phyloP scores from a whole-genome alignment of 306 rosid genomes.

The Quercus alba region DNA sequence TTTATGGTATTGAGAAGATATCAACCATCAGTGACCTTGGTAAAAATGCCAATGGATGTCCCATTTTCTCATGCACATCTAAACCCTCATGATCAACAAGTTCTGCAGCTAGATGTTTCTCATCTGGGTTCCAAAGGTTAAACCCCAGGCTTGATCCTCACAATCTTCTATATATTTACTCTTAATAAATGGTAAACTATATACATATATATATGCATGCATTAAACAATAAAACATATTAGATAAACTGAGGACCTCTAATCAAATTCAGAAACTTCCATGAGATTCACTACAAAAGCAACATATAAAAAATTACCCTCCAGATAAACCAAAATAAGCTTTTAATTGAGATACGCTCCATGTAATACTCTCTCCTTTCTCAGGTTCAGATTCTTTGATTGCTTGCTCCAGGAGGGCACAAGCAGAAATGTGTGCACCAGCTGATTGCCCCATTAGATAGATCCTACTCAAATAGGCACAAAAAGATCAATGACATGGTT shows the following conservation, averaged over 20 bases:
- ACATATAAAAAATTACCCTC: constrained; percentile 60
- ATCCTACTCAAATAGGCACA: constrained; percentile 47
- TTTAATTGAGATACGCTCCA: constrained; percentile 72
- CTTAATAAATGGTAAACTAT: neutral
- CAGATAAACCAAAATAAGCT: constrained; percentile 92
- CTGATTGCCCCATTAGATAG: constrained; percentile 98
- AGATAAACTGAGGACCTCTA: neutral
- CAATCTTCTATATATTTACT: neutral
- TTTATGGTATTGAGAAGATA: neutral
- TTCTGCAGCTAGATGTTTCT: neutral
- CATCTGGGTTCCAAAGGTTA: neutral
- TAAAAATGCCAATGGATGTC: neutral
- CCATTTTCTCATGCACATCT: neutral
- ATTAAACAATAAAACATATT: neutral
- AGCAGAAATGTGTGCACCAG: constrained; percentile 91
- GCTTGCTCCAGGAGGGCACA: constrained; percentile 87
- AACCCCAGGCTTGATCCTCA: neutral
- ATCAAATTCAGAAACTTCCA: neutral
- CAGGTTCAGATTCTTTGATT: constrained; percentile 52
- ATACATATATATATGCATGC: neutral
- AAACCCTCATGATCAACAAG: neutral
- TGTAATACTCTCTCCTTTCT: constrained; percentile 40
- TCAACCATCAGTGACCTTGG: neutral
- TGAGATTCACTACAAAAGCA: constrained; percentile 9
- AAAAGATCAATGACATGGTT: constrained; percentile 14